Base-by-base conservation (phyloP, 306 rosid genomes). In the apple (Malus domestica) region DNA sequence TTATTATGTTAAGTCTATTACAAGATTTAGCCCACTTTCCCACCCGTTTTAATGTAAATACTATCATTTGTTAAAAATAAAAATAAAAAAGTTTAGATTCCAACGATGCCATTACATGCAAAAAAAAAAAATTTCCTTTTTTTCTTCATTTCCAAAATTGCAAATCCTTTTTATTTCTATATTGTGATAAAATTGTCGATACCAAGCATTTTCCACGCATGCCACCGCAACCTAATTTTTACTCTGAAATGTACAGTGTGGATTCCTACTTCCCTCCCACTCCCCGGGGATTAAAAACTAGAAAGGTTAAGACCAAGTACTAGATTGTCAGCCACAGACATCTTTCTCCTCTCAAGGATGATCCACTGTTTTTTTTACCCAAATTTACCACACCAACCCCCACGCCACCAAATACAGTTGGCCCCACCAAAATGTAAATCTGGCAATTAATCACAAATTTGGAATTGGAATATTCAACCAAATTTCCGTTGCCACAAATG, bases 11-110 rank as follows among this genome's bases (percentile, higher is more conserved):
- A 45, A 45, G 5, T 13, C 0, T 0, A 45, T 45, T 45, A 1
- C 4, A 2, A 12, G 2, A 1, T 0, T 45, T 11, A 45, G 0
- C 5, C 1, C 5, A 1, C 5, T 0, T 7, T 35, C 0, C 1
- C 10, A 7, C 2, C 0, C 0, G 2, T 38, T 38, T 45, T 45
- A 45, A 0, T 45, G 16, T 12, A 45, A 4, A 11, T 45, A 45
- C 1, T 45, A 7, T 44, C 4, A 0, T 44, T 44, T 44, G 15
- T 44, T 1, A 11, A 11, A 44, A 11, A 44, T 3, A 3, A 9
- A 42, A 4, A 32, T 4, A 0, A 32, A 5, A 44, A 25, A 25
- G 25, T 25, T 3, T 30, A 30, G 3, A 51, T 15, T 51, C 55
- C 55, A 16, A 16, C 20, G 16, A 51, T 51, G 55, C 3, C 55